Conservation (phyloP, 768 basidiomycete genomes). For the Hericium alpestre region DNA sequence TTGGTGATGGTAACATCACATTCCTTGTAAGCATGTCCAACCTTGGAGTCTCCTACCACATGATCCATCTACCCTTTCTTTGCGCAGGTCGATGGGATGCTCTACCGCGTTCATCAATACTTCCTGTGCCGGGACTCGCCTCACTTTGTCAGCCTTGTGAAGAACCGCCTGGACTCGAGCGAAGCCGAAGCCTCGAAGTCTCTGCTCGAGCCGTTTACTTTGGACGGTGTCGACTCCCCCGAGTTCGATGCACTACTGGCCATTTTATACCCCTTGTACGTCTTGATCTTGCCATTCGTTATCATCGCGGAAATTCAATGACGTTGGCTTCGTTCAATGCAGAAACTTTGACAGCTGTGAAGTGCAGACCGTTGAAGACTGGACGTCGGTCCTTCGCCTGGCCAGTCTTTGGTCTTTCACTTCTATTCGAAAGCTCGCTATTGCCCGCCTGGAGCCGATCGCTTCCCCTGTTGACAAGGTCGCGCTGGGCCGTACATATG, state of each 20-base stretch:
- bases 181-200: background rate
- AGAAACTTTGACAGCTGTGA: constrained; percentile 5
- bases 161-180: background rate
- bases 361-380: constrained; percentile 3
- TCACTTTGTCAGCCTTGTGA: constrained; percentile 4
- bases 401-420: constrained; percentile 9
- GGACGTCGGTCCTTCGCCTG: constrained; percentile 8
- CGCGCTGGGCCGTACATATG: constrained; percentile 2
- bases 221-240: constrained; percentile 1
- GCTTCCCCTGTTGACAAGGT: constrained; percentile 3
- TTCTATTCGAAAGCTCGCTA: constrained; percentile 5
- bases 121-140: constrained; percentile 11
- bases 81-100: constrained; percentile 5
- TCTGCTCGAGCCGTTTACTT: background rate
- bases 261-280: constrained; percentile 8
- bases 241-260: constrained; percentile 11
- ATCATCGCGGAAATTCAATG: background rate
- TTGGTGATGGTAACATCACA: constrained; percentile 10
- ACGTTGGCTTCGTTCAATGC: background rate
- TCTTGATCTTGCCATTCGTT: background rate
- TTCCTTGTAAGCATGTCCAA: constrained; percentile 3
- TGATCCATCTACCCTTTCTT: background rate
- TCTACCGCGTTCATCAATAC: constrained; percentile 10
- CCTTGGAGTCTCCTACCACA: background rate
- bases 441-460: background rate